A percentile compares a stretch with the other conserved stretches of the same genome.
Evolutionary conservation across 768 basidiomycete species (phyloP).

Genomic region (Boletus patriciae): DNA sequence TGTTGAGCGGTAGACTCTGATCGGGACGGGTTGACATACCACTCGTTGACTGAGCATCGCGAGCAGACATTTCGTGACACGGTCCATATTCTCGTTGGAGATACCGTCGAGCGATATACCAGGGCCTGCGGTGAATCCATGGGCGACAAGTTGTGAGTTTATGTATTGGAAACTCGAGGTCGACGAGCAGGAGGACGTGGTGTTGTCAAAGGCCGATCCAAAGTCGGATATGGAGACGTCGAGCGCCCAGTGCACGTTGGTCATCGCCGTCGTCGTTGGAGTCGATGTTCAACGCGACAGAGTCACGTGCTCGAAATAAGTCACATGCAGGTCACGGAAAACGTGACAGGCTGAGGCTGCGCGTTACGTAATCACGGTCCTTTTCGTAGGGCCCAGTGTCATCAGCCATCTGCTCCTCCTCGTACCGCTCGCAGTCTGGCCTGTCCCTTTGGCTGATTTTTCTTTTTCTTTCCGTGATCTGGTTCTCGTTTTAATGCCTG

Average conservation of each 20-base stretch:
- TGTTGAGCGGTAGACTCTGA: slow-evolving; percentile 16
- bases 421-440: slow-evolving; percentile 14
- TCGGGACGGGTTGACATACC: slow-evolving; percentile 45
- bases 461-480: not conserved
- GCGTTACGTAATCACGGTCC: slow-evolving; percentile 28
- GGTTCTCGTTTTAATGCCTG: slow-evolving; percentile 40
- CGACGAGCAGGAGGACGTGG: slow-evolving; percentile 48
- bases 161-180: slow-evolving; percentile 72
- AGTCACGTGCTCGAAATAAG: slow-evolving; percentile 27
- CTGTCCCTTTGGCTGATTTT: slow-evolving; percentile 5
- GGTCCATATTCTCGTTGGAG: slow-evolving; percentile 52
- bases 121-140: slow-evolving; percentile 66
- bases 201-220: slow-evolving; percentile 45
- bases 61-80: slow-evolving; percentile 71
- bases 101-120: slow-evolving; percentile 71
- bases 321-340: slow-evolving; percentile 11
- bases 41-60: slow-evolving; percentile 73
- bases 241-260: slow-evolving; percentile 52
- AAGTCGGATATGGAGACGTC: slow-evolving; percentile 44
- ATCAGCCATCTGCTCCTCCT: slow-evolving; percentile 10
- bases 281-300: slow-evolving; percentile 28
- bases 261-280: slow-evolving; percentile 5
- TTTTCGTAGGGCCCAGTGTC: not conserved
- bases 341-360: slow-evolving; percentile 17
- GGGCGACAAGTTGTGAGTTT: slow-evolving; percentile 79